Evolutionary conservation across 371 early-diverging fungal species (phyloP).

Genomic region (Mucor irregularis): DNA sequence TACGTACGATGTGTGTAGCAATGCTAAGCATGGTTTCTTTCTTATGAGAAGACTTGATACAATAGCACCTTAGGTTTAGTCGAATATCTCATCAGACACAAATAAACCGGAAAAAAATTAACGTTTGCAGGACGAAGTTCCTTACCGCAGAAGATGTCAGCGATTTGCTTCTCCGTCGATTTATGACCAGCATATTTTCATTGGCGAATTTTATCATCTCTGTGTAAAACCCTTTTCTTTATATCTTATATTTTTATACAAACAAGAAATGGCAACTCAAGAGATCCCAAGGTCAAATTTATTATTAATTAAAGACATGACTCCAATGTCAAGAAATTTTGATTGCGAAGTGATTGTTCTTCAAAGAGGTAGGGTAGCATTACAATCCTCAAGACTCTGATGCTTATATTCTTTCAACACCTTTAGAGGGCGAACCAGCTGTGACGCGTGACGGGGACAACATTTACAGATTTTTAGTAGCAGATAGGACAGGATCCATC

Average conservation of each 20-base stretch:
- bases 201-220: too few species aligned
- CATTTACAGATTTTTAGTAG: constrained; percentile 54
- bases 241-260: background rate
- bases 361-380: constrained; percentile 36
- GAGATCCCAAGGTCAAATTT: constrained; percentile 17
- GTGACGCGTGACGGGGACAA: constrained; percentile 48
- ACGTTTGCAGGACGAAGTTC: too few species aligned
- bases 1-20: too few species aligned
- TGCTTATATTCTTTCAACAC: background rate
- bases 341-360: constrained; percentile 63
- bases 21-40: too few species aligned
- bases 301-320: constrained; percentile 42
- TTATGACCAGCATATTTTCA: too few species aligned
- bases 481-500: constrained; percentile 56
- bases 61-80: too few species aligned
- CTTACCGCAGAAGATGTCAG: too few species aligned
- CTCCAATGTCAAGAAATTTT: constrained; percentile 48
- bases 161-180: too few species aligned
- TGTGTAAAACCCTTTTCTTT: background rate
- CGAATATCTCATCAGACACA: too few species aligned
- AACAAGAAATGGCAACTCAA: background rate
- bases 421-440: constrained; percentile 33
- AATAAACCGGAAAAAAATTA: too few species aligned
- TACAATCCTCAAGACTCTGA: background rate
- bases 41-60: too few species aligned